Base-by-base conservation (phyloP, 1,139 yeast species). In the Zygotorulaspora mrakii region DNA sequence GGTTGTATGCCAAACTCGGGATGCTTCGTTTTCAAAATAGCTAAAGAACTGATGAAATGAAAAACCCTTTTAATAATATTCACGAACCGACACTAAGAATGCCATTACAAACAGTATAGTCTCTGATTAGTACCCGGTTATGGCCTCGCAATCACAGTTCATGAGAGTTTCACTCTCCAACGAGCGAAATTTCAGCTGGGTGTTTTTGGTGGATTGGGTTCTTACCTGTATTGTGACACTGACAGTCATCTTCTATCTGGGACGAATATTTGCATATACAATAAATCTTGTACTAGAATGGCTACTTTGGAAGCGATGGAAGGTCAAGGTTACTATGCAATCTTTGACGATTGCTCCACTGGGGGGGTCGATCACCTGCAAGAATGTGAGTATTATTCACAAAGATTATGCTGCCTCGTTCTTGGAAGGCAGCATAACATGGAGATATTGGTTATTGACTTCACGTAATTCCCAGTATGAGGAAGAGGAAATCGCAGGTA, bases 391-490 rank as follows among this genome's bases (percentile, higher is more conserved):
- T 1, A 69, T 86, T 16, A 74, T 82, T 8, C 83, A 87, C 9
- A 70, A 77, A 34, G 83, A 89, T 62, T 77, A 77, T 47, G 77
- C 95, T 2, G 59, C 85, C 1, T 74, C 87, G 5, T 70, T 85
- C 2, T 71, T 84, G 16, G 80, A 81, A 47, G 80, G 89, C 3
- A 76, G 78, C 49, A 59, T 91, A 22, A 85, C 95, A 0, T 91
- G 97, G 97, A 63, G 94, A 45, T 91, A 87, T 60, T 91, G 97
- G 97, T 67, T 85, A 39, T 67, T 68, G 4, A 59, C 68, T 13
- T 73, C 79, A 3, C 68, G 83, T 50, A 54, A 68, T 26, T 69
- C 80, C 1, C 74, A 69, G 24, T 68, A 65, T 40, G 40, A 40
- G 17, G 37, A 41, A 20, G 32, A 34, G 21, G 32, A 34, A 20